A percentile compares a stretch with the other conserved stretches of the same genome.
These are phyloP conservation scores for Cadophora gregata DNA, from an alignment of 2,329 filamentous ascomycete species.

Conservation along the genomic window DNA sequence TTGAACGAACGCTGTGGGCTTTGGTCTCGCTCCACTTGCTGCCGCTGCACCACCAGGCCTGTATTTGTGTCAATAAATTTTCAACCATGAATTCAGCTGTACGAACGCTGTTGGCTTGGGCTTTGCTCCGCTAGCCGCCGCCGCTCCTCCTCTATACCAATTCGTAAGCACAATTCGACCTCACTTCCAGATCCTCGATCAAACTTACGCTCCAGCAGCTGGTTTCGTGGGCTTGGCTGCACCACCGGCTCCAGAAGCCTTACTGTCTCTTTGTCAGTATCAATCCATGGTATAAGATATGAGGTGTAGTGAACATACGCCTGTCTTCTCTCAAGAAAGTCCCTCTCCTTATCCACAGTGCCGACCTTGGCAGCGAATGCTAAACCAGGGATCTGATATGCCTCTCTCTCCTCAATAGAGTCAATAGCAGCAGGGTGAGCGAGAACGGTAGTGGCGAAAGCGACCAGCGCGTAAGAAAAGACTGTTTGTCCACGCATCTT, in stretches of 20 bases:
- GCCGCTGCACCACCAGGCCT: neutral
- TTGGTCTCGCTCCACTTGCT: neutral
- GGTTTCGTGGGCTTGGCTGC: conserved; percentile 3
- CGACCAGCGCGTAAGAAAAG: conserved; percentile 34
- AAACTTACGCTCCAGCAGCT: conserved; percentile 15
- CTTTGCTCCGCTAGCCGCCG: neutral
- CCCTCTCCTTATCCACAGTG: conserved; percentile 16
- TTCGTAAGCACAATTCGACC: neutral
- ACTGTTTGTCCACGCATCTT: conserved; percentile 34
- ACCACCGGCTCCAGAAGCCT: conserved; percentile 13
- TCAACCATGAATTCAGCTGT: too few species aligned
- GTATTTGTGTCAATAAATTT: neutral
- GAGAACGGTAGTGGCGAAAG: conserved; percentile 25
- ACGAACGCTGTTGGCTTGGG: neutral
- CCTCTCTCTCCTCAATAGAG: conserved; percentile 20
- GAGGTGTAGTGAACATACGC: neutral
- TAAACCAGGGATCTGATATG: conserved; percentile 5
- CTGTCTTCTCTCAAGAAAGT: conserved; percentile 18
- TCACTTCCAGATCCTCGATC: neutral
- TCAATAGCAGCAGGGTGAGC: conserved; percentile 25
- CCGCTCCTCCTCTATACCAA: neutral
- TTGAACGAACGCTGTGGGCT: neutral
- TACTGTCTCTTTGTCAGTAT: neutral
- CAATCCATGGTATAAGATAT: neutral
- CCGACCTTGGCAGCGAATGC: conserved; percentile 13